These are phyloP conservation scores for Lactarius pseudohatsudake DNA, from an alignment of 768 basidiomycete genomes.

Conservation along the genomic window DNA sequence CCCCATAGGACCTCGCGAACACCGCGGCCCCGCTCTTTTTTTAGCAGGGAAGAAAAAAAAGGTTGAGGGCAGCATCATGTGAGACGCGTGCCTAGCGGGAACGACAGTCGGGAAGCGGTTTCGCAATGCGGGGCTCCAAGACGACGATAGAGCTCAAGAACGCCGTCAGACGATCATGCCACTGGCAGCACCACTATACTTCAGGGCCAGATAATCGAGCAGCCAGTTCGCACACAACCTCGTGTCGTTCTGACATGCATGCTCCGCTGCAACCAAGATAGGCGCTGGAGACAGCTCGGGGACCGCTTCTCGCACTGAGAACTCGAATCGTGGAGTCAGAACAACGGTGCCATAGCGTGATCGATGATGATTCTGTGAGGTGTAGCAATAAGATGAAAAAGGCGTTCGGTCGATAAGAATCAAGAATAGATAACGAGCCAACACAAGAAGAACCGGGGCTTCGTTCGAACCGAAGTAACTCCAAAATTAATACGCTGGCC, in stretches of 20 bases:
- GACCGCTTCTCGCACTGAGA: neutral
- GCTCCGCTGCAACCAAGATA: too few relatives aligned
- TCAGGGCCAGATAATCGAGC: too few relatives aligned
- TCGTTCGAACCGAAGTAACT: too few relatives aligned
- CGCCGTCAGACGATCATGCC: too few relatives aligned
- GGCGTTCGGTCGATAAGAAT: neutral
- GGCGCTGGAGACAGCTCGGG: neutral
- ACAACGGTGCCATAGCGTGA: neutral
- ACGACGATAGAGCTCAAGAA: neutral
- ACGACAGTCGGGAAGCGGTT: neutral
- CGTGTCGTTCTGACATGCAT: neutral
- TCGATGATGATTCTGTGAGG: neutral
- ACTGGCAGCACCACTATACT: too few relatives aligned
- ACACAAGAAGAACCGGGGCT: neutral
- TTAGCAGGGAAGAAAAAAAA: neutral
- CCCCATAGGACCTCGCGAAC: neutral
- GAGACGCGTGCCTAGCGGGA: neutral
- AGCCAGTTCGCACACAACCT: neutral
- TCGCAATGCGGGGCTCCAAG: neutral
- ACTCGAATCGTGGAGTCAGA: neutral
- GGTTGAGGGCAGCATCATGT: too few relatives aligned
- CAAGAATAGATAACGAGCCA: neutral
- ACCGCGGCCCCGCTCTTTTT: constrained; percentile 1
- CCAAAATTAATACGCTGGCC: too few relatives aligned
- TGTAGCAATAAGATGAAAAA: neutral